Evolutionary conservation across 371 early-diverging fungal genomes (phyloP).

Genomic region (Rhizomucor pusillus): DNA sequence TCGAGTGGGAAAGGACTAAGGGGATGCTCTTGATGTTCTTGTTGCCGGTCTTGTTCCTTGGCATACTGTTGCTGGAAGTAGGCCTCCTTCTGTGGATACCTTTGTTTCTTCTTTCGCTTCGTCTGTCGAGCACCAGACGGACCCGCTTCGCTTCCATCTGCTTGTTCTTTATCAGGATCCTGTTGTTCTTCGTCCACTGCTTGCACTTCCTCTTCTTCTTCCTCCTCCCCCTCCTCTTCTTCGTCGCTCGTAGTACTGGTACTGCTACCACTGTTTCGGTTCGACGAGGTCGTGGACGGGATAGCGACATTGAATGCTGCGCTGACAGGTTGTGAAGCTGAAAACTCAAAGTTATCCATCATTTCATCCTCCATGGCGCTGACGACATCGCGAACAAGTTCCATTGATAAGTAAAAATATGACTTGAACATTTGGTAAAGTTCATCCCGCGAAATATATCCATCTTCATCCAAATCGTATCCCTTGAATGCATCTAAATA

Average conservation of each 20-base stretch:
- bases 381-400: constrained; percentile 85
- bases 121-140: constrained; percentile 3
- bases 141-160: neutral
- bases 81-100: constrained; percentile 37
- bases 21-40: constrained; percentile 13
- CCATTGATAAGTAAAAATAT: constrained; percentile 86
- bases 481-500: constrained; percentile 83
- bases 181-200: constrained; percentile 1
- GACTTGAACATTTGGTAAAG: constrained; percentile 89
- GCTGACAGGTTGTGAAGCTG: constrained; percentile 89
- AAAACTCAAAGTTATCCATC: constrained; percentile 87
- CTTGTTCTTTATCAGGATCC: neutral
- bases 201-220: neutral
- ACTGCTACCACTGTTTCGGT: constrained; percentile 12
- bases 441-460: constrained; percentile 81
- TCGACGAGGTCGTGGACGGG: constrained; percentile 38
- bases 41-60: constrained; percentile 20
- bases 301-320: constrained; percentile 89
- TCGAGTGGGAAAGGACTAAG: constrained; percentile 3
- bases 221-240: constrained; percentile 18
- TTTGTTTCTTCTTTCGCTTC: constrained; percentile 2
- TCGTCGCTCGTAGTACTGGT: constrained; percentile 4
- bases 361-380: constrained; percentile 89
- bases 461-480: constrained; percentile 91
- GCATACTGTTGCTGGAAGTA: constrained; percentile 32